Conservation (phyloP, 2,329 filamentous ascomycete genomes). For the Fusarium austroafricanum region DNA sequence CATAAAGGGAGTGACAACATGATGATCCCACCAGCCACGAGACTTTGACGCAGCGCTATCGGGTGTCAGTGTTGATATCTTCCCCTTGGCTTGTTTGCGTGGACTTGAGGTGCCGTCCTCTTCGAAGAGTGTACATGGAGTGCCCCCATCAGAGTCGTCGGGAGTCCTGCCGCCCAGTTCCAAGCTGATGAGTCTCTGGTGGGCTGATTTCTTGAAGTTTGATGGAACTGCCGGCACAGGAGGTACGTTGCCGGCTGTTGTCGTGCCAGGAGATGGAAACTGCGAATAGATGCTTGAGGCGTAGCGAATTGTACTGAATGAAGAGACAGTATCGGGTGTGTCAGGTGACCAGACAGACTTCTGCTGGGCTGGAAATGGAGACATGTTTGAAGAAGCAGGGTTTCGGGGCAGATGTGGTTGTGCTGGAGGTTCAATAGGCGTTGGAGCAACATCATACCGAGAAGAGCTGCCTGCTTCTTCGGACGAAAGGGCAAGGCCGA, state of each 20-base stretch:
- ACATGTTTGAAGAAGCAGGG: constrained; percentile 23
- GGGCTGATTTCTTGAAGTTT: constrained; percentile 51
- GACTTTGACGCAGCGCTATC: constrained; percentile 68
- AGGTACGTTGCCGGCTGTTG: constrained; percentile 57
- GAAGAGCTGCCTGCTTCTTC: constrained; percentile 53
- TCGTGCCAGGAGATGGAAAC: constrained; percentile 54
- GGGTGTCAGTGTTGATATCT: constrained; percentile 53
- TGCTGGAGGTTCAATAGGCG: constrained; percentile 32
- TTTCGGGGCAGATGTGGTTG: constrained; percentile 13
- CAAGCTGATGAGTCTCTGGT: constrained; percentile 54
- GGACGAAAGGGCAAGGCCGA: constrained; percentile 74
- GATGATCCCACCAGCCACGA: constrained; percentile 81
- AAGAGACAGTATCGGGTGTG: constrained; percentile 63
- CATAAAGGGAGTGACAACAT: constrained; percentile 77
- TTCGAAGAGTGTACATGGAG: constrained; percentile 76
- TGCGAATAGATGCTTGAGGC: constrained; percentile 73
- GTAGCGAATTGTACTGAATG: constrained; percentile 57
- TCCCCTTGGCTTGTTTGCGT: constrained; percentile 54
- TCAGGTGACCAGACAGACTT: constrained; percentile 71
- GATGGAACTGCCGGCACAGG: constrained; percentile 71
- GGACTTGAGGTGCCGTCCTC: constrained; percentile 67
- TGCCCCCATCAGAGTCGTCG: constrained; percentile 63
- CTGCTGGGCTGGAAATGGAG: constrained; percentile 48
- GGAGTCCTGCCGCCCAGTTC: constrained; percentile 48
- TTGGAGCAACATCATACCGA: constrained; percentile 57